These are phyloP conservation scores for Linnemannia exigua DNA, from an alignment of 192 early-diverging fungal species.

Conservation along the genomic window DNA sequence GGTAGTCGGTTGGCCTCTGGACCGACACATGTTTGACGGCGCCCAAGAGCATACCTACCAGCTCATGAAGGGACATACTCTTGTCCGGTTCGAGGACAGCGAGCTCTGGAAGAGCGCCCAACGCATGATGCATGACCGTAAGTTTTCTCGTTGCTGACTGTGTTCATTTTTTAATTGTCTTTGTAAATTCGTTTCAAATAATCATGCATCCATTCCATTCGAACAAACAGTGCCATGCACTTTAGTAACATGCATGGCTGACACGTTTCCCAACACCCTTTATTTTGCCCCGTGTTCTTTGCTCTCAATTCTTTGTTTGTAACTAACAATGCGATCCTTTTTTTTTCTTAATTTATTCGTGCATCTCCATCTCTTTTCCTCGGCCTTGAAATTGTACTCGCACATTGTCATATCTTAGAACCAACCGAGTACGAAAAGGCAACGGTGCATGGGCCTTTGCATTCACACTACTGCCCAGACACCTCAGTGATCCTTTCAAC, in stretches of 20 bases:
- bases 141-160: background rate
- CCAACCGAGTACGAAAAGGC: conserved; percentile 43
- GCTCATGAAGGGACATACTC: conserved; percentile 80
- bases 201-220: too few relatives aligned
- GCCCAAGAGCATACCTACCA: conserved; percentile 83
- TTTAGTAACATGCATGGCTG: background rate
- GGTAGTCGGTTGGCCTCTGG: conserved; percentile 50
- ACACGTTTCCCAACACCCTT: background rate
- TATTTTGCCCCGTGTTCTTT: too few relatives aligned
- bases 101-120: conserved; percentile 59
- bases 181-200: conserved; percentile 4
- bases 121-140: conserved; percentile 64
- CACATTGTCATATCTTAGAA: background rate
- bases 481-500: conserved; percentile 30
- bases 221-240: background rate
- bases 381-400: background rate
- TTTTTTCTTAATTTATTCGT: background rate
- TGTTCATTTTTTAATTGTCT: background rate
- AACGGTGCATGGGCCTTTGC: conserved; percentile 27
- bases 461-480: conserved; percentile 23
- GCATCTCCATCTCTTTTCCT: background rate
- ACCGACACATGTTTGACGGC: conserved; percentile 84
- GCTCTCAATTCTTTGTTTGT: background rate
- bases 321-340: background rate
- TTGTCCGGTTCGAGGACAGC: conserved; percentile 79